Base-by-base conservation (phyloP, 345 rosid species). In the Eucalyptus erythrocorys region DNA sequence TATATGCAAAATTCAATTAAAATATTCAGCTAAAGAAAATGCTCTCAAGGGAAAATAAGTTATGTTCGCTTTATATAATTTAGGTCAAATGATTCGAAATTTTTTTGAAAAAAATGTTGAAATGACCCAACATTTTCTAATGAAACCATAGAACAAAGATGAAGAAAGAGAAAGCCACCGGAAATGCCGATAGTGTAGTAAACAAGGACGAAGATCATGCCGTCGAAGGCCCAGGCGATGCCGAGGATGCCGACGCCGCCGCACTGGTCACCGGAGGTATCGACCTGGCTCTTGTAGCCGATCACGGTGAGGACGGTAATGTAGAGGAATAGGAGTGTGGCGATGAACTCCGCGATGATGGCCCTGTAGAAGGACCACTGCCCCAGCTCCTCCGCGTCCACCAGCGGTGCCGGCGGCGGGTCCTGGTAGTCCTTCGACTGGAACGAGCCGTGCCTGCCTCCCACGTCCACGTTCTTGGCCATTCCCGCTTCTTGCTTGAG, bases 121-220 rank as follows among this genome's bases (percentile, higher is more conserved):
- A 61, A 27, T 5, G 68, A 5, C 68, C 32, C 32, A 61, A 61
- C 16, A 26, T 26, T 61, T 61, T 27, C 15, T 6, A 12, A 26
- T 6, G 40, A 79, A 71, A 87, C 26, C 30, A 6, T 45, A 51
- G 61, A 10, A 45, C 13, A 17, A 14, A 26, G 85, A 17, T 47
- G 76, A 4, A 34, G 40, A n/a, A n/a, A 24, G 48, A 47, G 7
- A n/a, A 45, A 64, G 89, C 64, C 34, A 92, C 93, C 93, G 11
- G 93, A 92, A 61, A 92, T 91, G 59, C 94, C 94, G 68, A 92
- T 93, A 26, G 94, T 92, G 90, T 93, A 92, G 92, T 92, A 91
- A 42, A 92, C 94, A n/a, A 92, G 94, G 86, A 92, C 80, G 55
- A 92, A 92, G 82, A 92, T 92, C 94, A 92, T 92, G 86, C 94